Evolutionary conservation across 176 grass and related monocot species (phyloP), one percentile per base, ranked within the genome.

Genomic region (Phragmites australis): DNA sequence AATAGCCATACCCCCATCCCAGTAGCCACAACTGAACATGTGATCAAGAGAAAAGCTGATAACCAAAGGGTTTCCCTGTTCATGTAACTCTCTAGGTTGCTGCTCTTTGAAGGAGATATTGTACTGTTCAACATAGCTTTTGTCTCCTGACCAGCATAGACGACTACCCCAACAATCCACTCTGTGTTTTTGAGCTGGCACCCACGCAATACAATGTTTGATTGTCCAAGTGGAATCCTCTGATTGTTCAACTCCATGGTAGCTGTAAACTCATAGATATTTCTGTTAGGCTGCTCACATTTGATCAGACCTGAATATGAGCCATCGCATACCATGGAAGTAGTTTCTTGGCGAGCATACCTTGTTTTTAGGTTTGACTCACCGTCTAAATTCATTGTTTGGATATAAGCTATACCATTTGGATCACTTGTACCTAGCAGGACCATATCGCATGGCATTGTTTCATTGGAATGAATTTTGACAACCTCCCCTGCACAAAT

Each of bases 1-100:
- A 83, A 89, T 34, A 99, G 87, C 97, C 93, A 99, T 69, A 99
- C 79, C 17, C 97, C 97, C 97, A 99, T 99, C 58, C 97, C 97
- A 86, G 90, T 86, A 65, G 97, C 93, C 65, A 99, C 97, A 85
- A 99, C 92, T 73, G 97, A 66, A 81, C 97, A 99, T 73, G 84
- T 99, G 46, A 93, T 90, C 84, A 89, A 95, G 53, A 99, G 97
- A 84, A 99, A 99, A 63, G 91, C 88, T 57, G 97, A 99, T 52
- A 99, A 83, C 90, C 97, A 99, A 90, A 99, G 90, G 25, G 97
- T 99, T 83, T 99, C 97, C 86, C 97, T 99, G 82, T 99, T 99
- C 97, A 99, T 99, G 79, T 95, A 99, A 74, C 88, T 99, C 76
- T 99, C 97, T 44, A 99, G 77, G 48, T 90, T 99, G 81, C 97